These are phyloP conservation scores for Nakaseomyces sp. DNA, from an alignment of 1,139 yeast genomes.

Conservation along the genomic window DNA sequence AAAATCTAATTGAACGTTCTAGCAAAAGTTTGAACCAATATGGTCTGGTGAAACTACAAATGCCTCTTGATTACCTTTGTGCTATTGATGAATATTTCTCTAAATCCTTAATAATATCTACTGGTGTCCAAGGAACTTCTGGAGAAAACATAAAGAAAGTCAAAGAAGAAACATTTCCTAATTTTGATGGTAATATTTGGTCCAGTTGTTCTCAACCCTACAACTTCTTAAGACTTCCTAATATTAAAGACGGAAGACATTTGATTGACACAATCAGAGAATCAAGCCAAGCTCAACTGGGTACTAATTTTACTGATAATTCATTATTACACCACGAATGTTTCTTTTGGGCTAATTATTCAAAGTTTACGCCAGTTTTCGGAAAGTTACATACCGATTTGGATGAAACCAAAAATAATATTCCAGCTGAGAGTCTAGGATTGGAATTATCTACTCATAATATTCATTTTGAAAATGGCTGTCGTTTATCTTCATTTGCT, in stretches of 20 bases:
- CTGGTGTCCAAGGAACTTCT: neutral
- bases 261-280: neutral
- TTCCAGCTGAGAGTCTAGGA: neutral
- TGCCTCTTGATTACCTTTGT: neutral
- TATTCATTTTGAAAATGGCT: neutral
- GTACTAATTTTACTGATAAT: neutral
- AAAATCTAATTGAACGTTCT: neutral
- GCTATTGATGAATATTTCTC: neutral
- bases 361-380: neutral
- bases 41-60: neutral
- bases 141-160: neutral
- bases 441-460: neutral
- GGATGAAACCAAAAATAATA: neutral
- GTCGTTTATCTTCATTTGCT: neutral
- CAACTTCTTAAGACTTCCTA: neutral
- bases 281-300: neutral
- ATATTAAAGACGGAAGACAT: neutral
- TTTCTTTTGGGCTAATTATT: neutral
- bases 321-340: neutral
- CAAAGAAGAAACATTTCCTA: neutral
- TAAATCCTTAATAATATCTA: neutral
- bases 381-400: neutral
- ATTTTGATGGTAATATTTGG: neutral
- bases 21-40: neutral
- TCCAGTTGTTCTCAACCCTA: neutral